Percentiles rank a stretch among this genome's conserved stretches.
Evolutionary conservation across 2,329 filamentous ascomycete genomes (phyloP).

Genomic region (Xenoacremonium recifei): DNA sequence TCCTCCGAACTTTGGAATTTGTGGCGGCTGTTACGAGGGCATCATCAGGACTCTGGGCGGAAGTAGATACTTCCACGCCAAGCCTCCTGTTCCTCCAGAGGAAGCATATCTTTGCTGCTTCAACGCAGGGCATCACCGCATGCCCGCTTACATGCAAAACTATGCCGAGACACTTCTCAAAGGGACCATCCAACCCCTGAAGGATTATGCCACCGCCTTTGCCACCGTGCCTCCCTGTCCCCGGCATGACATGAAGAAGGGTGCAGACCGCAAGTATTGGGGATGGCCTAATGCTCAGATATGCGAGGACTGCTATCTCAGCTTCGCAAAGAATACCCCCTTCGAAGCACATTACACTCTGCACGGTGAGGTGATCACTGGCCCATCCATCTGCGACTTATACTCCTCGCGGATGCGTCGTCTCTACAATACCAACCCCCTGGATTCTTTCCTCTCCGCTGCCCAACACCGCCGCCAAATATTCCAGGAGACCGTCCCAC

Average conservation of each 20-base stretch:
- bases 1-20: constrained; percentile 33
- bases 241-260: constrained; percentile 8
- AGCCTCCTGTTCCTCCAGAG: constrained; percentile 10
- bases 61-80: constrained; percentile 27
- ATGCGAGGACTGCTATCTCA: constrained; percentile 36
- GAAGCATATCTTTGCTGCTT: constrained; percentile 32
- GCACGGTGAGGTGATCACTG: constrained; percentile 15
- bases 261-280: constrained; percentile 27
- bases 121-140: constrained; percentile 29
- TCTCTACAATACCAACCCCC: constrained; percentile 24
- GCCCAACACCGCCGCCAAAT: constrained; percentile 26
- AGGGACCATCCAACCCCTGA: constrained; percentile 23
- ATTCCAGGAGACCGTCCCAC: constrained; percentile 30
- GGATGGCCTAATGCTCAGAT: constrained; percentile 36
- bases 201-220: constrained; percentile 28
- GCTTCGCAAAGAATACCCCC: constrained; percentile 27
- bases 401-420: constrained; percentile 37
- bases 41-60: constrained; percentile 31
- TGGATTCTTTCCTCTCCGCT: constrained; percentile 23
- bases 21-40: constrained; percentile 33
- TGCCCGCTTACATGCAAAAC: constrained; percentile 18
- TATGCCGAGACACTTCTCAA: constrained; percentile 28
- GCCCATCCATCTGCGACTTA: constrained; percentile 33
- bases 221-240: constrained; percentile 28
- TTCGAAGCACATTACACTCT: constrained; percentile 30